Percentiles rank a stretch among this genome's conserved stretches.
Conservation (phyloP, 352 stramenopile species). For the Pythium periplocum region DNA sequence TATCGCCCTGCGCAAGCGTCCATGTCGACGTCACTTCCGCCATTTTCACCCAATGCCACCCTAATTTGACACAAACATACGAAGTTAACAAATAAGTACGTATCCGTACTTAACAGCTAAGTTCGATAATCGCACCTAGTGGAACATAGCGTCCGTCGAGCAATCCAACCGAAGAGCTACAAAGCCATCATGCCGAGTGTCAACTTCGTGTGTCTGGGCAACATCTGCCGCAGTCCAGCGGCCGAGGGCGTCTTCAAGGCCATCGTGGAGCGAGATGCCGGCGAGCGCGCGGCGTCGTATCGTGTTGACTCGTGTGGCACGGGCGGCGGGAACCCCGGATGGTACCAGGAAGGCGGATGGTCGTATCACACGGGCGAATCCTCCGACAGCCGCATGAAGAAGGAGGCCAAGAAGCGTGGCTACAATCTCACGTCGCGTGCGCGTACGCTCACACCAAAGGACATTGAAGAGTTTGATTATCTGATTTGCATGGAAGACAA, state of each 20-base stretch:
- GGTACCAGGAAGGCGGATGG: constrained; percentile 72
- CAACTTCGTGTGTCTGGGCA: constrained; percentile 88
- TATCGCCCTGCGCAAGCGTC: background rate
- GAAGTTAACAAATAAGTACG: too few relatives aligned
- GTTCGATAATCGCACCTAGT: too few relatives aligned
- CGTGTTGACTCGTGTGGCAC: constrained; percentile 84
- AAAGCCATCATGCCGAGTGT: constrained; percentile 45
- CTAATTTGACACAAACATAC: too few relatives aligned
- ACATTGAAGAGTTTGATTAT: constrained; percentile 83
- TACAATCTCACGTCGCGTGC: constrained; percentile 77
- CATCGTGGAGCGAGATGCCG: constrained; percentile 41
- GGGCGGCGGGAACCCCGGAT: constrained; percentile 70
- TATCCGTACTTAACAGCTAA: too few relatives aligned
- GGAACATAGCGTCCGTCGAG: too few relatives aligned
- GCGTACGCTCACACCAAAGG: constrained; percentile 55
- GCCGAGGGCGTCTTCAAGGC: constrained; percentile 82
- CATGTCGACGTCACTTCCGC: constrained; percentile 1
- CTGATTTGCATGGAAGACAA: constrained; percentile 89
- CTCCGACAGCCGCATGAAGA: constrained; percentile 79
- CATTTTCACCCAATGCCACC: background rate
- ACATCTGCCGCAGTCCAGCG: constrained; percentile 84
- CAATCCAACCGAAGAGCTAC: too few relatives aligned
- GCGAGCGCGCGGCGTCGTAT: constrained; percentile 28
- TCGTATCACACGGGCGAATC: constrained; percentile 87
- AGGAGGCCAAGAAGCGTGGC: constrained; percentile 78